Base-by-base conservation (phyloP, 208 protist species). In the Acanthamoeba triangularis region DNA sequence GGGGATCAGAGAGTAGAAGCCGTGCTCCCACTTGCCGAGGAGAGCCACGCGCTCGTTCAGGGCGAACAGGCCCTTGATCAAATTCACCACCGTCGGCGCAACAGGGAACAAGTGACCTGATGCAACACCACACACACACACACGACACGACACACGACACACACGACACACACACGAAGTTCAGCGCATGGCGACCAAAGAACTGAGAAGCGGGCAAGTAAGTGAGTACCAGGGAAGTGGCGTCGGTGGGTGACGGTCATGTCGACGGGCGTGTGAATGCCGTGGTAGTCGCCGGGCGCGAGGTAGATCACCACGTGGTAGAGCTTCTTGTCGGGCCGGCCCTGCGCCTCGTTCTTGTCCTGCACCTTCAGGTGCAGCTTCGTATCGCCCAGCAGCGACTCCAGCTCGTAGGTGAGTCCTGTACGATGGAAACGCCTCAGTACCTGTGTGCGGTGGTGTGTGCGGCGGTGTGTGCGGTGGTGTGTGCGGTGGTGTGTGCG, bases 201-300 rank as follows among this genome's bases (percentile, higher is more conserved):
- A n/a, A n/a, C n/a, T n/a, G n/a, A n/a, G n/a, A n/a, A n/a, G n/a
- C n/a, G n/a, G n/a, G n/a, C n/a, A n/a, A n/a, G n/a, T n/a, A n/a
- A n/a, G n/a, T n/a, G n/a, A n/a, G n/a, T n/a, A n/a, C n/a, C n/a
- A n/a, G 97, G 96, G 78, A 98, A 97, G 95, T 98, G 98, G 35
- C 95, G 84, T 37, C 96, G 87, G 18, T 97, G 41, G 4, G 82
- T 35, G 33, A 98, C 82, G 11, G 41, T 93, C 94, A 95, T 97
- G 61, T 98, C 95, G 47, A 94, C 76, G 33, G 98, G 98, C 41
- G 95, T 96, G 65, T 98, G 98, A 65, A 98, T 97, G 54, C 97
- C 82, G 74, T 98, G 98, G 67, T 98, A 98, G 90, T 98, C 98
- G 10, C 98, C 98, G 7, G 98, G 98, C 59, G 97, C 96, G 56